Conservation (phyloP, 495 filamentous ascomycete species). For the Bathelium albidoporum region DNA sequence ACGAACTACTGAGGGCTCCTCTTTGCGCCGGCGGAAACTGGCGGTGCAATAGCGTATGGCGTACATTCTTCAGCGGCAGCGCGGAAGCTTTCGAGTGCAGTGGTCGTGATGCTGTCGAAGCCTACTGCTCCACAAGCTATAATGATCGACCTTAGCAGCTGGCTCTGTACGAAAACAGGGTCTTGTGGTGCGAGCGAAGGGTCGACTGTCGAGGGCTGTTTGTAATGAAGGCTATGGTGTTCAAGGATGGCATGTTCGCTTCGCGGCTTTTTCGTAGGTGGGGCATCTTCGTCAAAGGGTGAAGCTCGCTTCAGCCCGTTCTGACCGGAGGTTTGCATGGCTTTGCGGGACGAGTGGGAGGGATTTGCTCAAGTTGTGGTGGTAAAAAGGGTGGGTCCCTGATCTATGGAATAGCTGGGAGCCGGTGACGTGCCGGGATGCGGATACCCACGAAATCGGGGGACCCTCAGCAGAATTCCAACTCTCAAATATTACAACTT, state of each 20-base stretch:
- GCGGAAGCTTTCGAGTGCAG: slow-evolving; percentile 50
- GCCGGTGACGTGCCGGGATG: not conserved
- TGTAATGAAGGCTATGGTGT: slow-evolving; percentile 1
- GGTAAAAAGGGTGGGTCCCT: not conserved
- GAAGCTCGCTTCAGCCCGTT: not conserved
- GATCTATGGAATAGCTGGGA: not conserved
- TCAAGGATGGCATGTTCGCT: not conserved
- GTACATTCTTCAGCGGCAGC: slow-evolving; percentile 54
- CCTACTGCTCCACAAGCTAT: slow-evolving; percentile 44
- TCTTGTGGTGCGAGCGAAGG: slow-evolving; percentile 17
- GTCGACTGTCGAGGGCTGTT: slow-evolving; percentile 25
- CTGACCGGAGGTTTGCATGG: not conserved
- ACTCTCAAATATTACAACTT: no score
- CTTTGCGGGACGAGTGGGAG: not conserved
- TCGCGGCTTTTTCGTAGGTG: not conserved
- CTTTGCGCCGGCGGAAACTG: not conserved
- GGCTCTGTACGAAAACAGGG: slow-evolving; percentile 23
- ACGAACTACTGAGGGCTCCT: no score
- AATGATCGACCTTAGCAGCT: slow-evolving; percentile 49
- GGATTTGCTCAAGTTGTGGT: not conserved
- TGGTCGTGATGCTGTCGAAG: slow-evolving; percentile 46
- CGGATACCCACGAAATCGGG: no score
- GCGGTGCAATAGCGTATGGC: not conserved
- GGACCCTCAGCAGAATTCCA: no score
- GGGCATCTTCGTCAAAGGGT: not conserved